Evolutionary conservation across 139 green algal species (phyloP).

Genomic region (Chlamydomonas sp.): DNA sequence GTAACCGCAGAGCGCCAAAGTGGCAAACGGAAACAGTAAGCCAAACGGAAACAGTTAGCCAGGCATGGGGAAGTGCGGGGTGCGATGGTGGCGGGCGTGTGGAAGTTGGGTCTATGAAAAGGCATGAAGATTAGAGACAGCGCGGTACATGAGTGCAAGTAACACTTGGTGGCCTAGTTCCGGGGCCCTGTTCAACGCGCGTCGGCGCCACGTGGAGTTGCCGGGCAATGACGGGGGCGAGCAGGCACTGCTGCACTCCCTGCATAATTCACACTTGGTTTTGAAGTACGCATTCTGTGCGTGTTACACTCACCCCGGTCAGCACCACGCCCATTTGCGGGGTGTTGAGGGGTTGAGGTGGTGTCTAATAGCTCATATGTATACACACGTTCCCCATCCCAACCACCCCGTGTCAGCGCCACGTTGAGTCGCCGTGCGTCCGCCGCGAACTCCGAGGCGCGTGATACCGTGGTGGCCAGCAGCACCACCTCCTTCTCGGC

Average conservation of each 20-base stretch:
- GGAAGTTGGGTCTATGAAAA: too few relatives aligned
- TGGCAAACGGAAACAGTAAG: too few relatives aligned
- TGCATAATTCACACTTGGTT: conserved; percentile 24
- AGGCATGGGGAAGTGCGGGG: too few relatives aligned
- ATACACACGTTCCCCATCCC: too few relatives aligned
- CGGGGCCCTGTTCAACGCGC: conserved; percentile 32
- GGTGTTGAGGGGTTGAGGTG: neutral
- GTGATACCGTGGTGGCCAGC: conserved; percentile 75
- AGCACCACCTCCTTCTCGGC: conserved; percentile 86
- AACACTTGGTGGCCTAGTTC: neutral
- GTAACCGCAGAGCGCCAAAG: neutral
- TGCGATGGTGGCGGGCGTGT: too few relatives aligned
- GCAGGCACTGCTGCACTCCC: conserved; percentile 80
- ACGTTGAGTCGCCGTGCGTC: conserved; percentile 80
- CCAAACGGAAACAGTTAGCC: too few relatives aligned
- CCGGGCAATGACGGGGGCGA: conserved; percentile 72
- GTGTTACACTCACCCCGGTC: too few relatives aligned
- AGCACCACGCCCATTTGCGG: neutral
- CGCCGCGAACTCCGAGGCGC: conserved; percentile 31
- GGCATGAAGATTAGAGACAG: too few relatives aligned
- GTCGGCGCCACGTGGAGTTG: conserved; percentile 86
- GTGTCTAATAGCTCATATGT: neutral
- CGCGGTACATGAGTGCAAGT: too few relatives aligned
- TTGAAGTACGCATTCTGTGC: too few relatives aligned
- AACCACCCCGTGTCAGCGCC: conserved; percentile 74